Base-by-base conservation (phyloP, 2,329 filamentous ascomycete species). In the Alternaria postmessia region DNA sequence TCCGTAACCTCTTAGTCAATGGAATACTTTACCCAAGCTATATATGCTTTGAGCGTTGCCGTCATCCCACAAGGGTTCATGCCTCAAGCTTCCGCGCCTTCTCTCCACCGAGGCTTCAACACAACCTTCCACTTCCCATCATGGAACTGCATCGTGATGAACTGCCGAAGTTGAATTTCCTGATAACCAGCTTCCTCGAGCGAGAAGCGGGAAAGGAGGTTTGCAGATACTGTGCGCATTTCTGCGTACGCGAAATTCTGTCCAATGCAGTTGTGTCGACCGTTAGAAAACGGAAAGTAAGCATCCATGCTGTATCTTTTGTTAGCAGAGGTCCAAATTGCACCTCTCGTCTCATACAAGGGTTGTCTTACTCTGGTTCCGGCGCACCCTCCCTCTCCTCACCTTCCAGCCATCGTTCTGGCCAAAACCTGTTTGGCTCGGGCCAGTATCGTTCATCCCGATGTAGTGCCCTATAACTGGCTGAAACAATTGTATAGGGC, bases 191-290 rank as follows among this genome's bases (percentile, higher is more conserved):
- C 51, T 42, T 44, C 39, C 9, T 42, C n/a, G 5, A 53, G 11
- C 5, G 39, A 42, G 20, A 53, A 53, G 39, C 28, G 38, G 11
- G 26, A 53, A 24, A 53, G 38, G 7, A 53, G 24, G 8, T 53
- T 53, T 6, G 51, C 38, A 11, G 51, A 53, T 6, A 53, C 51
- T n/a, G 38, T 53, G 26, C 51, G 51, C 51, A 53, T 53, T 16
- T 53, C 38, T n/a, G 38, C 51, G 18, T 53, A 44, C 26, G 51
- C 51, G 18, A 53, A 44, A 48, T 44, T 44, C 16, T 44, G 51
- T 12, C 39, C 39, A 5, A 53, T 53, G 26, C 51, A 53, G 20
- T 53, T 43, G 22, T 53, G 39, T 20, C 51, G 39, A 12, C 51
- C 39, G 9, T 53, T 53, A 16, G 39, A 53, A n/a, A 53, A 44